Evolutionary conservation across 2,329 filamentous ascomycete species (phyloP).

Genomic region (Alternaria dauci): DNA sequence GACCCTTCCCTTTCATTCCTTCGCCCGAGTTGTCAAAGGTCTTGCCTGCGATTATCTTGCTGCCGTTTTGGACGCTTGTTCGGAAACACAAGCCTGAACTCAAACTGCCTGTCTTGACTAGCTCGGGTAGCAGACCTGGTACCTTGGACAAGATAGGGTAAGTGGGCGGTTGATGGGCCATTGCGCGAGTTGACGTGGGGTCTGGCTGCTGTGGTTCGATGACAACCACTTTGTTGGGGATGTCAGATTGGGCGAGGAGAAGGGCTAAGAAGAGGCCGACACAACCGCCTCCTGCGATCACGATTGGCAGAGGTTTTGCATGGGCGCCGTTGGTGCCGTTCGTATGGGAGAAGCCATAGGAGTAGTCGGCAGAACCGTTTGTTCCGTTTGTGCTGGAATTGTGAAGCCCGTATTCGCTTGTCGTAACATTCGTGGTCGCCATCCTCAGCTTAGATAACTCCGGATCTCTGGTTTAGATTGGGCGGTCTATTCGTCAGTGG

Average conservation of each 20-base stretch:
- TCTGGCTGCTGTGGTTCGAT: conserved; percentile 38
- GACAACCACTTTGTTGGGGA: conserved; percentile 48
- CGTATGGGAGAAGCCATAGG: not conserved
- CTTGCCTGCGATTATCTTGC: conserved; percentile 40
- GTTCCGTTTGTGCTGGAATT: not conserved
- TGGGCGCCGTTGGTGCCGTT: not conserved
- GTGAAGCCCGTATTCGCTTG: not conserved
- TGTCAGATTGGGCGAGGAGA: conserved; percentile 46
- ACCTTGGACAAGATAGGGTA: conserved; percentile 51
- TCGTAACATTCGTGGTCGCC: conserved; percentile 5
- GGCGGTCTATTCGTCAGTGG: not conserved
- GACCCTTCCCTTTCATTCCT: conserved; percentile 33
- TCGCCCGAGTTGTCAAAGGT: conserved; percentile 34
- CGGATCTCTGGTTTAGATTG: not conserved
- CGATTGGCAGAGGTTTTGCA: conserved; percentile 32
- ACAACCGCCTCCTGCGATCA: conserved; percentile 53
- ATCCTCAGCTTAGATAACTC: not conserved
- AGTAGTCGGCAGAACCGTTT: not conserved
- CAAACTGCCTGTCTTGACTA: conserved; percentile 39
- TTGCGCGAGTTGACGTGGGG: conserved; percentile 50
- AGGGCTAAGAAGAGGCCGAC: conserved; percentile 54
- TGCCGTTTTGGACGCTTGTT: conserved; percentile 31
- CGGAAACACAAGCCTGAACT: conserved; percentile 42
- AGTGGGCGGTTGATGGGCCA: conserved; percentile 54
- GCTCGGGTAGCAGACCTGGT: conserved; percentile 48